Evolutionary conservation across 768 basidiomycete genomes (phyloP).

Genomic region (Gyrodon lividus): DNA sequence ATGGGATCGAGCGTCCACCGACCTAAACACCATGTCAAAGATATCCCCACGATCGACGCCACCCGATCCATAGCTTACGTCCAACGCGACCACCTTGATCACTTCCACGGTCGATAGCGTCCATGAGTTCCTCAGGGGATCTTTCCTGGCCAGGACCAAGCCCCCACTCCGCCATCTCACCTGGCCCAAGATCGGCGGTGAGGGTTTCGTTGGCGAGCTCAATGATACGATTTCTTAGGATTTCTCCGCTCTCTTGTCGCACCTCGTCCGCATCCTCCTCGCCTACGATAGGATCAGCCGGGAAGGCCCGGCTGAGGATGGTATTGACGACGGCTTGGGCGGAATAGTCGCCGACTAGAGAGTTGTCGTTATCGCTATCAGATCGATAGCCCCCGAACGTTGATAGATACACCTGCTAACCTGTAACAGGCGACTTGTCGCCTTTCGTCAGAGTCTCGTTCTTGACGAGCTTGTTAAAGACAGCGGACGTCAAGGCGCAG

Average conservation of each 20-base stretch:
- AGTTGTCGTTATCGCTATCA: too few species aligned
- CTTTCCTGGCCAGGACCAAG: constrained; percentile 60
- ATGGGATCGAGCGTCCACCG: constrained; percentile 91
- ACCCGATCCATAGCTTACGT: constrained; percentile 45
- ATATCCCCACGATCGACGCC: background rate
- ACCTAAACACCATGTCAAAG: constrained; percentile 38
- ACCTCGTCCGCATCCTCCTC: constrained; percentile 91
- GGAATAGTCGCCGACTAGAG: constrained; percentile 85
- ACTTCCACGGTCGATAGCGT: constrained; percentile 84
- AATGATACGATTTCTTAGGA: constrained; percentile 65
- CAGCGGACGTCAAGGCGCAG: constrained; percentile 76
- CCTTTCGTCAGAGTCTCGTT: constrained; percentile 86
- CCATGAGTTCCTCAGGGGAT: constrained; percentile 61
- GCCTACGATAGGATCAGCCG: constrained; percentile 84
- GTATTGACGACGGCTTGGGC: constrained; percentile 90
- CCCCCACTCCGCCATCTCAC: constrained; percentile 68
- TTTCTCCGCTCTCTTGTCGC: constrained; percentile 43
- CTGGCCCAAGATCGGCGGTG: constrained; percentile 45
- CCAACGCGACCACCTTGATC: constrained; percentile 69
- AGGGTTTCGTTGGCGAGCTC: constrained; percentile 82
- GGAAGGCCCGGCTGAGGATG: constrained; percentile 76
- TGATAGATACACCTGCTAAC: constrained; percentile 36
- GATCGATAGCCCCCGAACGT: background rate
- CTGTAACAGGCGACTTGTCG: constrained; percentile 91
- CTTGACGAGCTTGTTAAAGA: constrained; percentile 83